These are phyloP conservation scores for Straminergon stramineum DNA, from an alignment of 225 moss, liverwort and hornwort genomes.

Conservation along the genomic window DNA sequence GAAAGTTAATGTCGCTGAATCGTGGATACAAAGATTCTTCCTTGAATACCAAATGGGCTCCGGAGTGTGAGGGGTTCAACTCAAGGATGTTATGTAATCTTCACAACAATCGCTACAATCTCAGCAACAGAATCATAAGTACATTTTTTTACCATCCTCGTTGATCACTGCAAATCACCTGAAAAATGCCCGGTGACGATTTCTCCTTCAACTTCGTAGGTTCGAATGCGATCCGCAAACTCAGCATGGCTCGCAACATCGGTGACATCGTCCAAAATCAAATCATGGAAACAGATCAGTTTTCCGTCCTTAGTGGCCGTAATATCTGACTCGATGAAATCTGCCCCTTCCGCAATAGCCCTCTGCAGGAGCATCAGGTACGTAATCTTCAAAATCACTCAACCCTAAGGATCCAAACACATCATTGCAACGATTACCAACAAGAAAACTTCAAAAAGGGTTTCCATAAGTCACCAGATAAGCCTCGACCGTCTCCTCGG, in stretches of 20 bases:
- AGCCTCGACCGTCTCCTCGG: conserved; percentile 28
- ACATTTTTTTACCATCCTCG: neutral
- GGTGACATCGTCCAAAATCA: conserved; percentile 45
- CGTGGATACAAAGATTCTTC: neutral
- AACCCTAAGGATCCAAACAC: neutral
- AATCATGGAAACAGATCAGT: conserved; percentile 73
- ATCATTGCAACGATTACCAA: neutral
- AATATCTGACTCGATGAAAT: conserved; percentile 89
- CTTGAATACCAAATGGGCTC: no score
- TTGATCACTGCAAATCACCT: conserved; percentile 20
- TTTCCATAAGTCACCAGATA: conserved; percentile 9
- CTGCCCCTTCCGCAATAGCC: conserved; percentile 68
- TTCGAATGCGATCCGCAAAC: conserved; percentile 59
- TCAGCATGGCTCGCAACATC: conserved; percentile 48
- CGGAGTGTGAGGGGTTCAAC: neutral
- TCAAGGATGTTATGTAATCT: neutral
- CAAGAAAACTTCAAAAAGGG: neutral
- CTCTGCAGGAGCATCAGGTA: conserved; percentile 40
- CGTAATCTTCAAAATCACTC: neutral
- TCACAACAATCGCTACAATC: neutral
- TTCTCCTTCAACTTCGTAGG: conserved; percentile 58
- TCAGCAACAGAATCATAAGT: neutral
- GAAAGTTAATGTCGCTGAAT: neutral
- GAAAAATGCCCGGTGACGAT: conserved; percentile 55
- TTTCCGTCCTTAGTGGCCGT: conserved; percentile 66